Evolutionary conservation across 2,329 filamentous ascomycete genomes (phyloP), one percentile per base, ranked within the genome.

Genomic region (Fonsecaea pugnacius): DNA sequence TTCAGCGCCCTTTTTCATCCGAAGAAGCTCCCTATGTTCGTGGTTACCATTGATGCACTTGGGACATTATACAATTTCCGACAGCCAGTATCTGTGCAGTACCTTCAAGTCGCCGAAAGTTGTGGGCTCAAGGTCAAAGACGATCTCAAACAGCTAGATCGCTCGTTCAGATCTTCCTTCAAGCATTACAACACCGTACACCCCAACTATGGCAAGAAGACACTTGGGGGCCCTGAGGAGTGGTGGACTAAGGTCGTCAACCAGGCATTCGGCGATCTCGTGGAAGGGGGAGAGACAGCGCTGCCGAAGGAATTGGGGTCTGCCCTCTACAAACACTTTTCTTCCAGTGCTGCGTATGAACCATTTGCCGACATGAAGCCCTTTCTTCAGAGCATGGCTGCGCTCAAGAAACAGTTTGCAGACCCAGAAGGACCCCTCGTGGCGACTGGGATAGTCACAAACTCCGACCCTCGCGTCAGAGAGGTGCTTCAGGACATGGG

Each of bases 31-130:
- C 66, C 66, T 4, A 52, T 57, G 21, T 58, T 81, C 30, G 75
- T 81, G 36, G 72, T 81, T 21, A 80, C 79, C 36, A 70, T 81
- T 46, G 79, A 82, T 70, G 79, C 79, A 36, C 79, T 81, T 62
- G 76, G 74, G 24, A 82, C 79, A 2, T 66, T 82, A 54, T 81
- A 80, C 69, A 69, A 77, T 57, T 79, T 79, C 0, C 75, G 75
- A 62, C 67, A 70, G 3, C 74, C 79, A 1, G 70, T 81, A 35
- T 71, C 75, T 6, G 70, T 73, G 7, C 77, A 79, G 67, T 82
- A 82, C 70, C 71, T 76, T 30, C 67, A 74, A 10, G 70, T 75
- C 54, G 79, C 78, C 14, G 72, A 74, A 63, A 60, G 72, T 60
- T 78, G 75, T 67, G 74, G 76, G 18, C 66, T 80, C n/a, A 59